These are phyloP conservation scores for Neurospora sp. DNA, from an alignment of 495 filamentous ascomycete genomes.

Conservation along the genomic window DNA sequence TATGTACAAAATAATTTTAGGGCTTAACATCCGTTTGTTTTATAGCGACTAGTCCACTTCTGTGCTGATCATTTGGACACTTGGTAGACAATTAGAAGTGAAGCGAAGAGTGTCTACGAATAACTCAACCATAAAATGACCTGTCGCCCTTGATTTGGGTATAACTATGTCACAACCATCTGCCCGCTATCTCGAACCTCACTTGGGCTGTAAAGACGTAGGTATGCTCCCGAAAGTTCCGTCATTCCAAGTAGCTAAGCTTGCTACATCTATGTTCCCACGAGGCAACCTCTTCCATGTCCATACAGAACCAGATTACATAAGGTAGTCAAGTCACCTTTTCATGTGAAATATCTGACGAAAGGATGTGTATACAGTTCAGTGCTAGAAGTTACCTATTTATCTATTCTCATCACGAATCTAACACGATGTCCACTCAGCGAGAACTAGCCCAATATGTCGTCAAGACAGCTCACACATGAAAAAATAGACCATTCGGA, in stretches of 20 bases:
- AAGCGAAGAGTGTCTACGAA: neutral
- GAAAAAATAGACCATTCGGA: too few species aligned
- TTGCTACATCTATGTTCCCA: neutral
- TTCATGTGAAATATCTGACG: neutral
- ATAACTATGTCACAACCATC: neutral
- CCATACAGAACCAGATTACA: neutral
- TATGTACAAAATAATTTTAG: neutral
- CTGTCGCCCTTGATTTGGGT: neutral
- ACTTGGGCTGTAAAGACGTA: neutral
- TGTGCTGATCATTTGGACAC: neutral
- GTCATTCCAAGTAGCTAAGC: neutral
- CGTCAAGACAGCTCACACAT: too few species aligned
- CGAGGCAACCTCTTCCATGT: neutral
- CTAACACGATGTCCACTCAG: too few species aligned
- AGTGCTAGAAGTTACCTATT: too few species aligned
- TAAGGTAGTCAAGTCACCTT: neutral
- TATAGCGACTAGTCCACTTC: neutral
- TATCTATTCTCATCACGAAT: too few species aligned
- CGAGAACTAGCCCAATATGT: too few species aligned
- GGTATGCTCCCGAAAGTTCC: too few species aligned
- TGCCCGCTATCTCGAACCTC: neutral
- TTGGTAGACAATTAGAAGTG: neutral
- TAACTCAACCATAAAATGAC: neutral
- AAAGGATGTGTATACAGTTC: neutral
- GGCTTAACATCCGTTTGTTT: neutral